Base-by-base conservation (phyloP, 495 filamentous ascomycete species). In the Aspergillus asperescens region DNA sequence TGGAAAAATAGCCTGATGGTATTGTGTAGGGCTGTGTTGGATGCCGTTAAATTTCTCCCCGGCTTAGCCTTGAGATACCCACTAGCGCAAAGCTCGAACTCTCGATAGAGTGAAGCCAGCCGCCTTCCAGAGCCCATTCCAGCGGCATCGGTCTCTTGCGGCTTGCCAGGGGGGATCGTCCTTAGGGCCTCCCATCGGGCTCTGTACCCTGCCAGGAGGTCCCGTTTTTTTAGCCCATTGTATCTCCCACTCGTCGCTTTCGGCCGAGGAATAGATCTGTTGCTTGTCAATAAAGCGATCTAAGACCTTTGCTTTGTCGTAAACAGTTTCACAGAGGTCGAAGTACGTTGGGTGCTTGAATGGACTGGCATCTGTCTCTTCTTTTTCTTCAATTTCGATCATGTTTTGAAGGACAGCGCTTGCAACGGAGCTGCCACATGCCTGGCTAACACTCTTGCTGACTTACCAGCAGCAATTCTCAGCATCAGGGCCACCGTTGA, bases 181-280 rank as follows among this genome's bases (percentile, higher is more conserved):
- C 45, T 19, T 1, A 48, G 45, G 9, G 18, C 12, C n/a, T 23
- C 10, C 45, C 29, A 37, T 2, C 29, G 4, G 7, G 19, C 29
- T 3, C 15, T 32, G 19, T 35, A 48, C 16, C 34, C 7, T 1
- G 20, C 16, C 7, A 48, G 19, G 10, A 13, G 31, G 1, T 5
- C 45, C 45, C 9, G 13, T 35, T 7, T 29, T 15, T 9, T 27
- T 29, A 8, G 18, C 7, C 27, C 45, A 48, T 3, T 48, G 29
- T 10, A 3, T 52, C 55, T 56, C 58, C 56, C 69, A 61, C n/a
- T 59, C 52, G 37, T 63, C 54, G 42, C 61, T 45, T 34, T 63
- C 45, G 4, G 61, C 54, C 1, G 51, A 46, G 31, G 61, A 63
- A 8, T 55, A 41, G 2, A 61, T 40, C 4, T 27, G 22, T 15